Base-by-base conservation (phyloP, 2,329 filamentous ascomycete genomes). In the Microdochium nivale region DNA sequence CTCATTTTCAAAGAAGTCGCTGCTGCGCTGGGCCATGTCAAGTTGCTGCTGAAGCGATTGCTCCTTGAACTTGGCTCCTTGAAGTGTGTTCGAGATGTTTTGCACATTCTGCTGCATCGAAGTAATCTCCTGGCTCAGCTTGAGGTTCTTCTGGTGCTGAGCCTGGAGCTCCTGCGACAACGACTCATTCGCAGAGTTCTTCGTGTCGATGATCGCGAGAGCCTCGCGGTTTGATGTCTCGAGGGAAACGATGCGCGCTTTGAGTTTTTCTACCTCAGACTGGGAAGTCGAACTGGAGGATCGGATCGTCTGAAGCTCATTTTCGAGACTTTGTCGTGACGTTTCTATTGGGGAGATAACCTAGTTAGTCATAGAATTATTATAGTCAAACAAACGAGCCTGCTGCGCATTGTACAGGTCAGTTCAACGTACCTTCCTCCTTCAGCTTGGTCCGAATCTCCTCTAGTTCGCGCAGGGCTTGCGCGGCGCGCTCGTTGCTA, bases 141-240 rank as follows among this genome's bases (percentile, higher is more conserved):
- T 84, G 50, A 95, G 76, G 44, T 88, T 88, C 66, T 95, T 95
- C 62, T 92, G 84, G 64, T 97, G 92, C 61, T 95, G 90, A 49
- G 87, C 81, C 40, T 90, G 86, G 21, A 99, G 79, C 61, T 99
- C 94, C 53, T 90, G 85, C 3, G 89, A 84, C 2, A 99, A 78
- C 54, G 84, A 84, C 59, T 96, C 88, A 65, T 96, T 90, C 35
- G 90, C 88, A 10, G 83, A 83, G 51, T 88, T 89, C 70, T 96
- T 96, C 19, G 89, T 86, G 63, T 97, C 92, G 55, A 97, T 84
- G 32, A 96, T 83, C 43, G 88, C 85, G 3, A 97, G 72, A 14
- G 90, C 92, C 57, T 96, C 92, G 55, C 94, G 86, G 65, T 96
- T 97, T 7, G 92, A 94, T 0, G 88, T 84, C 69, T 99, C 91